Evolutionary conservation across 768 basidiomycete species (phyloP).

Genomic region (Lactarius sp.): DNA sequence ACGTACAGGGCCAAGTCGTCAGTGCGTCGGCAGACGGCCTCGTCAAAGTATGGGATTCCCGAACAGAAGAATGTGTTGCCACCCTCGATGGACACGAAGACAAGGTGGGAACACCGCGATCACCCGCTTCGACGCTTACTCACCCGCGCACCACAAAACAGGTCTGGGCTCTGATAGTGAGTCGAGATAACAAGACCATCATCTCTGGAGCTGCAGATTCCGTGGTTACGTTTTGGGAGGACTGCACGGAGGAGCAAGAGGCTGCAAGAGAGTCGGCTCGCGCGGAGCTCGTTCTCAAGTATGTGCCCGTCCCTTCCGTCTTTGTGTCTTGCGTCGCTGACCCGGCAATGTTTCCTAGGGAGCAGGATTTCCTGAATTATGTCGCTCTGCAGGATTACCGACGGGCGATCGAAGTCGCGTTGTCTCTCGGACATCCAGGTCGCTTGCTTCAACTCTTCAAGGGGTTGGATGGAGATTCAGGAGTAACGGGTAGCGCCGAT

Average conservation of each 20-base stretch:
- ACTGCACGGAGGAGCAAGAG: constrained; percentile 83
- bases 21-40: constrained; percentile 92
- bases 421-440: constrained; percentile 92
- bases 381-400: constrained; percentile 83
- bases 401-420: constrained; percentile 84
- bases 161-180: constrained; percentile 96
- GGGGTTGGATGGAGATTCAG: constrained; percentile 41
- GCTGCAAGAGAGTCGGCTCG: constrained; percentile 68
- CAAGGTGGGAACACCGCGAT: constrained; percentile 49
- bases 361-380: constrained; percentile 94
- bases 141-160: constrained; percentile 31
- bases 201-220: constrained; percentile 97
- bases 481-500: constrained; percentile 59
- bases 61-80: constrained; percentile 77
- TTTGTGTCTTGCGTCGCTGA: not conserved
- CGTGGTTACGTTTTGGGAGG: constrained; percentile 93
- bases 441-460: constrained; percentile 77
- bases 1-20: constrained; percentile 55
- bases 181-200: constrained; percentile 73
- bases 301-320: constrained; percentile 31
- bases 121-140: not conserved
- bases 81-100: constrained; percentile 98
- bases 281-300: constrained; percentile 77
- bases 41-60: constrained; percentile 92
- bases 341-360: constrained; percentile 45